A percentile compares a stretch with the other conserved stretches of the same genome.
phyloP scores from a whole-genome alignment of 768 basidiomycete genomes.

The Trametes elegans region DNA sequence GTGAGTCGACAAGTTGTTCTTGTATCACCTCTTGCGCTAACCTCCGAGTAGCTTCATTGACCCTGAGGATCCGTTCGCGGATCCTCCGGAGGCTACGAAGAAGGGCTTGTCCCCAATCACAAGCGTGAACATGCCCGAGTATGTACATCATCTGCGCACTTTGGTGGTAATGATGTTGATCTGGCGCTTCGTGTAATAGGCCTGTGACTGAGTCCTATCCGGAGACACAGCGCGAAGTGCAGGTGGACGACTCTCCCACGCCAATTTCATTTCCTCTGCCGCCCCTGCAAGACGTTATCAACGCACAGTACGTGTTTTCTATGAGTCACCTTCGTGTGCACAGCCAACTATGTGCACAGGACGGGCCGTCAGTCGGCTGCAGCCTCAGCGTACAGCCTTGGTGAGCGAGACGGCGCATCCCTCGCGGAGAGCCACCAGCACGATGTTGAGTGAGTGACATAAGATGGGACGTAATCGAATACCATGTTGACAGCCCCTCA shows the following conservation, averaged over 20 bases:
- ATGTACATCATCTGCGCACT: constrained; percentile 10
- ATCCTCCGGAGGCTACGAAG: constrained; percentile 18
- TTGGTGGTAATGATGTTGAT: neutral
- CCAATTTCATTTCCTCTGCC: constrained; percentile 44
- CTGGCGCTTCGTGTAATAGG: neutral
- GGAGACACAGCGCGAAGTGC: neutral
- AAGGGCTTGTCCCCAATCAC: constrained; percentile 28
- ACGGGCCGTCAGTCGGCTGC: constrained; percentile 15
- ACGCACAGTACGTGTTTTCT: constrained; percentile 27
- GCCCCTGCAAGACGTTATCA: constrained; percentile 39
- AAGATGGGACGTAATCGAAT: neutral
- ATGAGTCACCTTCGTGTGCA: neutral
- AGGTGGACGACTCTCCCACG: constrained; percentile 19
- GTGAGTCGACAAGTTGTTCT: constrained; percentile 10
- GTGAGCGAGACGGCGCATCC: constrained; percentile 12
- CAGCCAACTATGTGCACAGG: constrained; percentile 10
- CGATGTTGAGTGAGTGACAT: constrained; percentile 19
- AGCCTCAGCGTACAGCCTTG: constrained; percentile 23
- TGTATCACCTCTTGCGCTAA: neutral
- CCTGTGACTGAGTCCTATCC: neutral
- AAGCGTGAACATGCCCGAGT: constrained; percentile 34
- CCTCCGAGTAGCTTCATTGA: constrained; percentile 7
- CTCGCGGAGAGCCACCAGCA: constrained; percentile 6
- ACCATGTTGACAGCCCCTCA: constrained; percentile 22
- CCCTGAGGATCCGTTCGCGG: constrained; percentile 29